Evolutionary conservation across 1,139 yeast species (phyloP), one percentile per base, ranked within the genome.

Genomic region (Saccharomyces hybrid): DNA sequence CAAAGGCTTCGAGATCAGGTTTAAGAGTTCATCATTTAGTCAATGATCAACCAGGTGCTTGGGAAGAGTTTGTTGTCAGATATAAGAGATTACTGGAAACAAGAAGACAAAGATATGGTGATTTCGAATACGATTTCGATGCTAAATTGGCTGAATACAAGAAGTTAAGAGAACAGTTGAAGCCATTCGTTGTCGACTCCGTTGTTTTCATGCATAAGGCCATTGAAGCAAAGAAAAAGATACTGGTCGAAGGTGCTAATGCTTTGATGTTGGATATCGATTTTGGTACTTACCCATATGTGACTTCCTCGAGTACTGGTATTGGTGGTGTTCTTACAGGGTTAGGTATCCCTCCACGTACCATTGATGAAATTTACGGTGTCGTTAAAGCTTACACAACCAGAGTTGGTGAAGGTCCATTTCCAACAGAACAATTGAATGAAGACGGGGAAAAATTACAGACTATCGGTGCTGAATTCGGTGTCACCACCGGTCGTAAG

Each of bases 321-420:
- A 88, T 93, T 69, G 99, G 99, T 64, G 99, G 99, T 73, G 99
- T 93, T 54, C 78, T 91, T 68, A 93, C 99, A 48, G 99, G 99
- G 60, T 80, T 95, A 62, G 99, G 98, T 65, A 74, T 93, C 57
- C 97, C 99, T 38, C 99, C 99, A 63, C 81, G 76, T 62, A 76
- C 83, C 61, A 86, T 93, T 65, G 80, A 78, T 54, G 85, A 89
- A 70, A 78, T 90, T 50, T 89, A 86, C 70, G 99, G 99, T 73
- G 99, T 93, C 47, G 98, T 91, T 54, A 93, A 93, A 78, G 99
- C 99, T 49, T 93, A 93, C 74, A 95, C 99, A 51, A 93, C 99
- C 47, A 84, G 99, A 75, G 99, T 93, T 56, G 99, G 99, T 67
- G 98, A 90, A 69, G 99, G 99, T 60, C 99, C 99, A 38, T 93